Base-by-base conservation (phyloP, 1,284 basidiomycete genomes). In the Tausonia pullulans region DNA sequence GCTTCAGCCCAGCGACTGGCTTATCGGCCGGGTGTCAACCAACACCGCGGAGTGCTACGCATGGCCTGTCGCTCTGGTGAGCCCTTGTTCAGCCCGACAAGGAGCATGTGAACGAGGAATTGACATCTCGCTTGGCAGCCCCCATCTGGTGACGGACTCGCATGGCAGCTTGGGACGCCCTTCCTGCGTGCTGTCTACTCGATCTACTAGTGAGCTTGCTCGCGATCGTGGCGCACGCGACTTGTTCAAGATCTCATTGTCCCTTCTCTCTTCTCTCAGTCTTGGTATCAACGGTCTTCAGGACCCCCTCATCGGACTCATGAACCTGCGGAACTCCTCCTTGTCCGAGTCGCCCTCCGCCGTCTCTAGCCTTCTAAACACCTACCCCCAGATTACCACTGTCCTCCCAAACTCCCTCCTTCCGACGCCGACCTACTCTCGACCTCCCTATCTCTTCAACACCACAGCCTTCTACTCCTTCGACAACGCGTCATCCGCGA, bases 151-250 rank as follows among this genome's bases (percentile, higher is more conserved):
- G 86, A 90, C 73, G 90, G 88, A 3, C 82, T 93, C 54, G 89
- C 90, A 73, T 94, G 90, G 90, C 87, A 90, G 73, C 78, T 93
- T 79, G 89, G 89, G n/a, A 78, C 83, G 3, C 81, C 87, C 0
- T 93, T 93, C 74, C 73, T 94, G 65, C 81, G 85, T 58, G 87
- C 87, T 2, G 87, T 90, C 0, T 93, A 93, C 74, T 85, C 86
- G 4, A 79, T 93, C 58, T 93, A 83, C 79, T 88, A 85, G 87
- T 87, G 64, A 69, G 74, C 57, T 46, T 14, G 6, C 14, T 50
- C 10, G 2, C 50, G 6, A 11, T 7, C 9, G 13, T 52, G 9
- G 27, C 27, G 27, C 51, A 7, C 11, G 11, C 3, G 9, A 7
- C 51, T 27, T 41, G 54, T 11, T 7, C 4, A 13, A 4, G 39